Percentiles rank a stretch among this genome's conserved stretches.
Evolutionary conservation across 1,284 basidiomycete species (phyloP).

Genomic region (Omphalotus olearius): DNA sequence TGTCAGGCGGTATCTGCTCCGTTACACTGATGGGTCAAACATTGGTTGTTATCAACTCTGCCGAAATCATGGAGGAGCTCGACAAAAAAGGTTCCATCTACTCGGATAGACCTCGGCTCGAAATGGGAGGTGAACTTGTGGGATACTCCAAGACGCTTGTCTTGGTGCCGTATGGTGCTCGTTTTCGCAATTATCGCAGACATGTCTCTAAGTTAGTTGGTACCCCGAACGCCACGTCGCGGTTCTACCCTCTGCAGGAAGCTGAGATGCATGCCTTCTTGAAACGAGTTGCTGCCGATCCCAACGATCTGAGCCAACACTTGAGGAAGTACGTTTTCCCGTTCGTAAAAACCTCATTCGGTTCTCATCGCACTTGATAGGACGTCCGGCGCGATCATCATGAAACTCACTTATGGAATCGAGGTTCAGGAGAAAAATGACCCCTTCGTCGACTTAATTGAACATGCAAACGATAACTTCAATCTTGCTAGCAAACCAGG

Average conservation of each 20-base stretch:
- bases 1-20: conserved; percentile 17
- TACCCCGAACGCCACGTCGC: conserved; percentile 19
- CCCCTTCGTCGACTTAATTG: conserved; percentile 26
- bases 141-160: conserved; percentile 30
- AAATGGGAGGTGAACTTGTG: conserved; percentile 28
- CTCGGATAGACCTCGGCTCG: conserved; percentile 30
- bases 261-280: conserved; percentile 26
- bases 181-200: conserved; percentile 32
- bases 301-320: conserved; percentile 22
- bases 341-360: background rate
- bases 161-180: conserved; percentile 28
- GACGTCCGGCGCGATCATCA: conserved; percentile 28
- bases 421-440: conserved; percentile 29
- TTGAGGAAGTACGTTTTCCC: conserved; percentile 23
- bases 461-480: conserved; percentile 31
- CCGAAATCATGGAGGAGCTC: conserved; percentile 27
- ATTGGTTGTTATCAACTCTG: conserved; percentile 30
- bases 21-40: conserved; percentile 25
- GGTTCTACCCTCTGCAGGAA: conserved; percentile 25
- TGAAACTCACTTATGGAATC: conserved; percentile 33
- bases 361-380: conserved; percentile 15
- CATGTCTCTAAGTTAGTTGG: conserved; percentile 27
- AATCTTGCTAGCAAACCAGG: conserved; percentile 28
- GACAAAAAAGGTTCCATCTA: conserved; percentile 33
- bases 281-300: conserved; percentile 24